These are phyloP conservation scores for Skeletonema marinoi DNA, from an alignment of 108 stramenopile species.

Conservation along the genomic window DNA sequence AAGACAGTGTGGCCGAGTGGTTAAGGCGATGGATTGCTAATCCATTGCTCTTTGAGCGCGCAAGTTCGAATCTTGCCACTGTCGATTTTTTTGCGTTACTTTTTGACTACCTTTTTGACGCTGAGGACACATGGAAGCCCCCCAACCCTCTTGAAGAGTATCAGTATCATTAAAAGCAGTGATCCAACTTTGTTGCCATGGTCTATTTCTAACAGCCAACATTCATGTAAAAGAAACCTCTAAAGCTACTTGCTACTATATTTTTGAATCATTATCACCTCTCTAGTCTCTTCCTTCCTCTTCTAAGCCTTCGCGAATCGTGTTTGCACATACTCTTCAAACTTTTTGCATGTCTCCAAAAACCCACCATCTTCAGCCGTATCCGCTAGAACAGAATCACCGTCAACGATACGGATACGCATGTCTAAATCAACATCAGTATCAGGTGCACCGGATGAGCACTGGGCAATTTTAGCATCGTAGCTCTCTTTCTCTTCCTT, in stretches of 20 bases:
- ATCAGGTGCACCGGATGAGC: background rate
- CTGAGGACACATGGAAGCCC: too few relatives aligned
- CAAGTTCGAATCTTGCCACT: constrained; percentile 69
- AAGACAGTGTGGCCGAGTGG: constrained; percentile 88
- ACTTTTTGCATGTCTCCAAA: constrained; percentile 61
- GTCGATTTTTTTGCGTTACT: constrained; percentile 20
- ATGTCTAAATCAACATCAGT: constrained; percentile 64
- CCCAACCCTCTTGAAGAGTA: too few relatives aligned
- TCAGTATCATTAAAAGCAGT: too few relatives aligned
- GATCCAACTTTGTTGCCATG: too few relatives aligned
- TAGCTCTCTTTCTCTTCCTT: constrained; percentile 60
- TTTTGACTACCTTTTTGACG: too few relatives aligned
- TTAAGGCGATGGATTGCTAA: constrained; percentile 94
- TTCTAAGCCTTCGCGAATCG: constrained; percentile 34
- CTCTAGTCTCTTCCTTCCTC: background rate
- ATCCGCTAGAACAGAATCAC: constrained; percentile 67
- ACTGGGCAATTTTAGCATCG: constrained; percentile 44
- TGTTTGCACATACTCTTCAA: constrained; percentile 61
- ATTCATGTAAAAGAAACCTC: too few relatives aligned
- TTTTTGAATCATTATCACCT: too few relatives aligned
- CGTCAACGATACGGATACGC: constrained; percentile 73
- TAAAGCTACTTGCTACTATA: too few relatives aligned
- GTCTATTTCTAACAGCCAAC: too few relatives aligned
- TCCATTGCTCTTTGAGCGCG: constrained; percentile 88
- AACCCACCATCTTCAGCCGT: constrained; percentile 45